Evolutionary conservation across 805 yeast species (phyloP).

Genomic region (Saturnispora diversa): DNA sequence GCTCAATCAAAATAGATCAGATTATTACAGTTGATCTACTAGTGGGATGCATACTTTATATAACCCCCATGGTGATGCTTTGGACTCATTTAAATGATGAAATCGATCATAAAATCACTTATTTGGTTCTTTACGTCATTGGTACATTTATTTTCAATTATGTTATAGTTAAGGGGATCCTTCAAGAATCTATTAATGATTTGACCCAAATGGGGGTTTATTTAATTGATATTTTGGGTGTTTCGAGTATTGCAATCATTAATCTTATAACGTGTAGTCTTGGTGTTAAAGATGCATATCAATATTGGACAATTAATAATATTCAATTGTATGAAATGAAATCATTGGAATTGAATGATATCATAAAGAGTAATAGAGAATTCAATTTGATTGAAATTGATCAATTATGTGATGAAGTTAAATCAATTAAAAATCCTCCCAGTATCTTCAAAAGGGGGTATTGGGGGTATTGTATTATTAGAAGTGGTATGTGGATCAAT

Average conservation of each 20-base stretch:
- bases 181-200: background rate
- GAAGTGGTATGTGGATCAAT: slow-evolving; percentile 6
- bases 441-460: background rate
- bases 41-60: background rate
- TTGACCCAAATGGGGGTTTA: slow-evolving; percentile 5
- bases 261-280: slow-evolving; percentile 3
- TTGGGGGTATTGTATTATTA: slow-evolving; percentile 8
- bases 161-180: background rate
- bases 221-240: slow-evolving; percentile 6
- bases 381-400: background rate
- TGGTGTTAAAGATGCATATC: slow-evolving; percentile 1
- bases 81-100: background rate
- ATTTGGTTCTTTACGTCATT: background rate
- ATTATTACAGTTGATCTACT: background rate
- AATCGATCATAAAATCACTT: background rate
- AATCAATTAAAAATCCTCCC: background rate
- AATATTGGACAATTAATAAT: background rate
- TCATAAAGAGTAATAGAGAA: background rate
- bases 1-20: background rate
- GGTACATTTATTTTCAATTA: slow-evolving; percentile 1
- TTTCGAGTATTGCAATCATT: slow-evolving; percentile 1
- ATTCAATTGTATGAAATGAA: background rate
- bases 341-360: background rate
- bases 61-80: slow-evolving; percentile 1
- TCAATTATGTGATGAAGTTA: background rate